These are phyloP conservation scores for Fusarium pseudonygamai DNA, from an alignment of 2,329 filamentous ascomycete genomes.

Conservation along the genomic window DNA sequence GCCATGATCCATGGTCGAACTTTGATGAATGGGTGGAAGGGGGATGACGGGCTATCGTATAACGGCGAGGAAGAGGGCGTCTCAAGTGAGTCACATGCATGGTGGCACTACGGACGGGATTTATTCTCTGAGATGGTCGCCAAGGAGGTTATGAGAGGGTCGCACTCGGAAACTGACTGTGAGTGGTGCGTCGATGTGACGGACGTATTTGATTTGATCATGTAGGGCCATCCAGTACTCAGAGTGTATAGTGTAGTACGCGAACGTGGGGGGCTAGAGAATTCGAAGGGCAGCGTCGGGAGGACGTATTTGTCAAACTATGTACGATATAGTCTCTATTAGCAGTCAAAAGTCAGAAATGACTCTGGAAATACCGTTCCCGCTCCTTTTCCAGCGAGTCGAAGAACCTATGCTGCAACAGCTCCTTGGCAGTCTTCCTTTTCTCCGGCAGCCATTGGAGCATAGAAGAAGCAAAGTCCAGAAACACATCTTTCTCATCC, in stretches of 20 bases:
- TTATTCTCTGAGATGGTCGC: neutral
- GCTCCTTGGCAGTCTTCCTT: no score
- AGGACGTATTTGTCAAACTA: neutral
- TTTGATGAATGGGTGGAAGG: rapidly evolving
- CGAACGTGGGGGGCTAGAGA: neutral
- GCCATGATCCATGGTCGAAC: neutral
- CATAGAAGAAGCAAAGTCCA: conserved; percentile 38
- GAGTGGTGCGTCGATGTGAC: neutral
- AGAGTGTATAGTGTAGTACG: neutral
- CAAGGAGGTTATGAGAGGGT: rapidly evolving
- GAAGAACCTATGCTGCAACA: neutral
- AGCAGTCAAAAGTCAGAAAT: neutral
- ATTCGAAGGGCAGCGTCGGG: neutral
- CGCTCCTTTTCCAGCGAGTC: neutral
- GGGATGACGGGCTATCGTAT: rapidly evolving
- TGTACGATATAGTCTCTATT: neutral
- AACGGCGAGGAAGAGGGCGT: no score
- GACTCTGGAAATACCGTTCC: neutral
- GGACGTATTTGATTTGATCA: no score
- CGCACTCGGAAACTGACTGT: neutral
- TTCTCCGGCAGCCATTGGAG: conserved; percentile 40
- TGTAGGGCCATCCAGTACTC: no score
- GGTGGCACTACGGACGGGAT: neutral
- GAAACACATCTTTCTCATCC: conserved; percentile 36
- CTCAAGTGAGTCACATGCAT: no score